Conservation (phyloP, 2,329 filamentous ascomycete genomes). For the Phialocephala sp. region DNA sequence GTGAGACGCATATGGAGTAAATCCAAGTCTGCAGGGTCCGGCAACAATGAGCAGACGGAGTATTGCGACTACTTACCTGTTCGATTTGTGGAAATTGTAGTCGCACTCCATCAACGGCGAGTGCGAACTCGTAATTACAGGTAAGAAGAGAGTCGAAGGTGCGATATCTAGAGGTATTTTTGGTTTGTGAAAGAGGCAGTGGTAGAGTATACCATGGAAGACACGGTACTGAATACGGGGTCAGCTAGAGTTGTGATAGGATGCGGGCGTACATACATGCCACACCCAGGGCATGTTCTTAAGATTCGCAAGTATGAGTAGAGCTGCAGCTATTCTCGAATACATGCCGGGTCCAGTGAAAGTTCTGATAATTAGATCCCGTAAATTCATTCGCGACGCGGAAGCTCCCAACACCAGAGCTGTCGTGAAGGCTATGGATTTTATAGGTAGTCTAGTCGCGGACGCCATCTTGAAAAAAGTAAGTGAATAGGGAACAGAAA, state of each 20-base stretch:
- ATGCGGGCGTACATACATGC: slow-evolving; percentile 55
- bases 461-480: slow-evolving; percentile 40
- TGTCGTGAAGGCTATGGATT: slow-evolving; percentile 36
- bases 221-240: slow-evolving; percentile 47
- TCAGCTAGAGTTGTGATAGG: neutral
- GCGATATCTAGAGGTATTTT: slow-evolving; percentile 42
- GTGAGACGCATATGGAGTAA: too few species aligned
- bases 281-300: slow-evolving; percentile 65
- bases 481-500: neutral
- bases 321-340: slow-evolving; percentile 40
- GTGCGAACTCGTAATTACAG: slow-evolving; percentile 62
- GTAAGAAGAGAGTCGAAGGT: slow-evolving; percentile 59
- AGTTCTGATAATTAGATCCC: slow-evolving; percentile 28
- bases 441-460: slow-evolving; percentile 39
- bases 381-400: slow-evolving; percentile 35
- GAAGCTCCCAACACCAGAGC: slow-evolving; percentile 31
- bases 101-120: slow-evolving; percentile 69
- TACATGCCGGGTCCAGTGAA: slow-evolving; percentile 42
- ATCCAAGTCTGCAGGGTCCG: too few species aligned
- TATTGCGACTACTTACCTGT: slow-evolving; percentile 41
- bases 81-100: slow-evolving; percentile 76
- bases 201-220: slow-evolving; percentile 52
- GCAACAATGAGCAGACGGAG: too few species aligned
- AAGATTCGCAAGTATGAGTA: slow-evolving; percentile 56
- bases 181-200: slow-evolving; percentile 49